Percentiles rank a stretch among this genome's conserved stretches.
Evolutionary conservation across 345 rosid species (phyloP).

Genomic region (Eucalyptus fibrosa): DNA sequence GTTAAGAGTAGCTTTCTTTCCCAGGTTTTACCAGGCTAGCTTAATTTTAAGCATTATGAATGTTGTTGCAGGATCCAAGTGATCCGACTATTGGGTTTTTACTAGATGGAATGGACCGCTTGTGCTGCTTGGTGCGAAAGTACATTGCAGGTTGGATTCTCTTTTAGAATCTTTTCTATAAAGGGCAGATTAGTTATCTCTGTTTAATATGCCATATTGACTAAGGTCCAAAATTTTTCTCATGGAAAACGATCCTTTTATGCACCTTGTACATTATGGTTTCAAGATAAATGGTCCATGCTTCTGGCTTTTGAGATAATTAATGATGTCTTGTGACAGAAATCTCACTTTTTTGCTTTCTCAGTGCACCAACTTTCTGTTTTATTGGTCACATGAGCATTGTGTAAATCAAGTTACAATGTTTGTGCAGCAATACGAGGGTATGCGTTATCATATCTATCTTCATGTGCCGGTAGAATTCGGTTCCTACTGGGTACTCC

Average conservation of each 20-base stretch:
- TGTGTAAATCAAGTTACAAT: background rate
- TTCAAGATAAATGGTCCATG: background rate
- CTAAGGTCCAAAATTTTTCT: background rate
- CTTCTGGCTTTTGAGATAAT: background rate
- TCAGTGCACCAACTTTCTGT: background rate
- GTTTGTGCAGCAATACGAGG: constrained; percentile 88
- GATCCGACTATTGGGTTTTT: constrained; percentile 98
- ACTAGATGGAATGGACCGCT: constrained; percentile 90
- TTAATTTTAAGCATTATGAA: background rate
- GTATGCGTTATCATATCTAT: constrained; percentile 95
- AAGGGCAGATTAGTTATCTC: background rate
- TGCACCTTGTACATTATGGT: background rate
- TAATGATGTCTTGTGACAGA: background rate
- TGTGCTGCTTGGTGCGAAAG: constrained; percentile 94
- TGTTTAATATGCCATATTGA: background rate
- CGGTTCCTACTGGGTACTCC: constrained; percentile 90
- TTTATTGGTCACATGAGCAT: background rate
- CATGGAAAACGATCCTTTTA: background rate
- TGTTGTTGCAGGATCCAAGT: constrained; percentile 70
- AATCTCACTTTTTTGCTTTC: background rate
- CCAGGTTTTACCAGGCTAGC: background rate
- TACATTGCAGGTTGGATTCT: constrained; percentile 71
- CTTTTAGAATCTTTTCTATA: background rate
- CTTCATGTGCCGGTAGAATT: constrained; percentile 95
- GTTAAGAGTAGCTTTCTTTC: background rate